Percentiles rank a stretch among this genome's conserved stretches.
phyloP scores from a whole-genome alignment of 176 grass and related monocot genomes.

The Phragmites australis region DNA sequence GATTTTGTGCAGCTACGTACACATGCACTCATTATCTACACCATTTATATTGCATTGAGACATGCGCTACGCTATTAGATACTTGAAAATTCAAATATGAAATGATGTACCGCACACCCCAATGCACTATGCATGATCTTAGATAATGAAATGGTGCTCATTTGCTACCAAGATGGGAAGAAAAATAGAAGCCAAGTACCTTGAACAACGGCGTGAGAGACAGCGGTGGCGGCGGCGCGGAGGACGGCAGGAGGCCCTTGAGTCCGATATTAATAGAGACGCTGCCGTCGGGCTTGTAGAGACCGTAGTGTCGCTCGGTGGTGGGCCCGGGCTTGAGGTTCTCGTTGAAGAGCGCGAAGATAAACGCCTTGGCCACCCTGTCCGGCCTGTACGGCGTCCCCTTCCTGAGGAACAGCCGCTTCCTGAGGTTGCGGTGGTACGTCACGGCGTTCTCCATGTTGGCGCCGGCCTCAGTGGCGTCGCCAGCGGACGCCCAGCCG shows the following conservation, averaged over 20 bases:
- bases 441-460: conserved; percentile 53
- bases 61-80: background rate
- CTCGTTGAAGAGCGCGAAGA: conserved; percentile 98
- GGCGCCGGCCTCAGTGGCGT: conserved; percentile 67
- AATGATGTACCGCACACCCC: background rate
- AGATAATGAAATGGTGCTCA: too few relatives aligned
- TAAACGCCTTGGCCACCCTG: conserved; percentile 56
- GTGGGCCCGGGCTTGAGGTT: conserved; percentile 58
- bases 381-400: conserved; percentile 78
- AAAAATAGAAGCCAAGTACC: conserved; percentile 4
- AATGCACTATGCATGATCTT: background rate
- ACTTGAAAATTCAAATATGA: background rate
- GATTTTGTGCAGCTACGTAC: rapidly evolving
- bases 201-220: conserved; percentile 40
- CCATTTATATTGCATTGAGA: conserved; percentile 2
- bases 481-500: conserved; percentile 73
- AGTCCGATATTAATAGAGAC: conserved; percentile 74
- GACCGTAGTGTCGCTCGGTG: conserved; percentile 75
- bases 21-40: background rate
- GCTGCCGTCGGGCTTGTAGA: conserved; percentile 87
- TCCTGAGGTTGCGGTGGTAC: conserved; percentile 71
- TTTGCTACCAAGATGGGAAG: background rate
- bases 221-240: conserved; percentile 30
- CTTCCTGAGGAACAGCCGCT: conserved; percentile 66
- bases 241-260: conserved; percentile 56